Base-by-base conservation (phyloP, 2,329 filamentous ascomycete genomes). In the Parastagonospora nodorum region DNA sequence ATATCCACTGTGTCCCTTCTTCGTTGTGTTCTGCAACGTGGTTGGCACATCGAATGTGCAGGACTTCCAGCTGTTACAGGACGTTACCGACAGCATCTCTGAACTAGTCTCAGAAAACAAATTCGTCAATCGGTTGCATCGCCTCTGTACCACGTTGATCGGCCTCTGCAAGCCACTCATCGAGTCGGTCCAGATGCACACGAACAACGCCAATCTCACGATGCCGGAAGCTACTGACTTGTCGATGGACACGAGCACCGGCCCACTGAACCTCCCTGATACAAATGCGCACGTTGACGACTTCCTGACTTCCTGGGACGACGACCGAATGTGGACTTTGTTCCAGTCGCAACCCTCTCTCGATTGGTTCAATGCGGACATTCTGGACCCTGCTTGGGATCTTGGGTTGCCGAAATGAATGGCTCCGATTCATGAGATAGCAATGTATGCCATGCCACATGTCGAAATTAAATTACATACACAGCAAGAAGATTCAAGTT, bases 1-100 rank as follows among this genome's bases (percentile, higher is more conserved):
- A 8, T 70, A 70, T 35, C 67, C 69, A 5, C 53, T 72, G 2
- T 66, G 62, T 29, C 68, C 69, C 1, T 72, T 71, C 55, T 72
- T 69, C 45, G 68, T 72, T 11, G 60, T 72, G 24, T 72, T 72
- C 45, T 72, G 69, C 55, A 71, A 72, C 36, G 67, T 72, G 1
- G 68, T 72, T n/a, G 68, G 67, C 11, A 72, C 69, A 2, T 71
- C 66, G 10, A 61, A 71, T 38, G 50, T 46, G 5, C 46, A 38
- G 24, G 68, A 72, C 38, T 72, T 67, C 14, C 60, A 68, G 31
- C 60, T 71, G 5, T 60, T 72, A 4, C 54, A 69, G 14, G 61
- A 66, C 11, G 66, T 70, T 11, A 63, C 64, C 16, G 60, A 66
- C 15, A 55, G 58, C 14, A 61, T 72, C 5, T 64, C 64, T 2